Conservation (phyloP, 805 yeast species). For the Wickerhamomyces bisporus region DNA sequence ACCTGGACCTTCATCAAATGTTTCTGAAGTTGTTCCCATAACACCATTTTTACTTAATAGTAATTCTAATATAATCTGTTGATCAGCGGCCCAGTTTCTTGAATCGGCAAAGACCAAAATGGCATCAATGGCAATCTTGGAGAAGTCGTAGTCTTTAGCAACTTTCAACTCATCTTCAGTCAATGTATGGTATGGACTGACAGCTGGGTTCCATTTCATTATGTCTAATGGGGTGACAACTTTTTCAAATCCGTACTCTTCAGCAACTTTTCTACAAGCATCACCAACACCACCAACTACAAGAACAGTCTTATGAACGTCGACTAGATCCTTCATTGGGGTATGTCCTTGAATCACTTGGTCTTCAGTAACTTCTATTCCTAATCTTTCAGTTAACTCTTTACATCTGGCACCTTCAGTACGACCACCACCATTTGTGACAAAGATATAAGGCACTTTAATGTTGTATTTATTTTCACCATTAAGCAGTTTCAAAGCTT, state of each 20-base stretch:
- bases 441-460: conserved; percentile 76
- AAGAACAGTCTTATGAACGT: conserved; percentile 62
- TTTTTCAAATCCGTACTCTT: conserved; percentile 75
- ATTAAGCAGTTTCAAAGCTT: conserved; percentile 66
- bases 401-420: conserved; percentile 70
- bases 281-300: conserved; percentile 91
- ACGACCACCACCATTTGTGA: conserved; percentile 91
- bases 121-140: conserved; percentile 66
- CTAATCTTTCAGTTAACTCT: conserved; percentile 60
- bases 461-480: conserved; percentile 76
- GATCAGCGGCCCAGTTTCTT: conserved; percentile 90
- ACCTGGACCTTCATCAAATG: conserved; percentile 73
- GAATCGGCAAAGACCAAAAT: conserved; percentile 88
- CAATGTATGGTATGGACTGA: conserved; percentile 75
- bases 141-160: conserved; percentile 56
- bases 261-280: conserved; percentile 77
- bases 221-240: conserved; percentile 81
- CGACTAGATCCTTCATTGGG: conserved; percentile 81
- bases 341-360: conserved; percentile 93
- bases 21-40: conserved; percentile 75
- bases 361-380: conserved; percentile 56
- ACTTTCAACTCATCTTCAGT: conserved; percentile 63
- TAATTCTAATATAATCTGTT: conserved; percentile 81
- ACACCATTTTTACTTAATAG: conserved; percentile 71
- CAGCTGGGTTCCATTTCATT: conserved; percentile 82